phyloP scores from a whole-genome alignment of 1,284 basidiomycete species.

The Macrocystidia cucumis region DNA sequence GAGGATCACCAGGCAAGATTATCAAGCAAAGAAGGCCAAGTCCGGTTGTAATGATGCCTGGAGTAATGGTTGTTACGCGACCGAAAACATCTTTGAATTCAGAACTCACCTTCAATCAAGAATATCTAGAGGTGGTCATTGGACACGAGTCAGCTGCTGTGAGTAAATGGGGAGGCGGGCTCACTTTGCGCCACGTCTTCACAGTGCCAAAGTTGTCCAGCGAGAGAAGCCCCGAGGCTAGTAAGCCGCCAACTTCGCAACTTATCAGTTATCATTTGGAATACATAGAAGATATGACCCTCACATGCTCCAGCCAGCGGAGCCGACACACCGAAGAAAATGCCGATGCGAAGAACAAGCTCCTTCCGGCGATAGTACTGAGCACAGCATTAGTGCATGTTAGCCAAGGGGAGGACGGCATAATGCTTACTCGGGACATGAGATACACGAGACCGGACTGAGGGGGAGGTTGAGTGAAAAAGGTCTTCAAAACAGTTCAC shows the following conservation, averaged over 20 bases:
- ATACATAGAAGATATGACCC: constrained; percentile 9
- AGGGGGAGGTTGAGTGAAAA: constrained; percentile 3
- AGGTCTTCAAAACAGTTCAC: not conserved
- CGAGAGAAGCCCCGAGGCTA: constrained; percentile 14
- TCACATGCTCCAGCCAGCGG: constrained; percentile 35
- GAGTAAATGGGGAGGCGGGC: no score
- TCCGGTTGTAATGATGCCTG: constrained; percentile 14
- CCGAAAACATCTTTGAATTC: no score
- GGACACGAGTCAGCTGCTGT: no score
- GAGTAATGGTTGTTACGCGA: no score
- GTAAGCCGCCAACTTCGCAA: constrained; percentile 13
- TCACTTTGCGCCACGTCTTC: constrained; percentile 14
- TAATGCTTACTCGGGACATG: constrained; percentile 26
- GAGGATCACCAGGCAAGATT: constrained; percentile 13
- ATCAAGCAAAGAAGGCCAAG: constrained; percentile 14
- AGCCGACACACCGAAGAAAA: constrained; percentile 35
- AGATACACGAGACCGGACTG: constrained; percentile 34
- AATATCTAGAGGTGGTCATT: no score
- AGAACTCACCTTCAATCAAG: constrained; percentile 13
- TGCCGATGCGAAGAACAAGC: constrained; percentile 32
- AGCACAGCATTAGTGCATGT: not conserved
- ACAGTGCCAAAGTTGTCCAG: constrained; percentile 12
- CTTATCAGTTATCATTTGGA: not conserved
- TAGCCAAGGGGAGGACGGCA: not conserved
- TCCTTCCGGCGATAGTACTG: constrained; percentile 37